phyloP scores from a whole-genome alignment of 345 rosid genomes.

The Garcia nutans region DNA sequence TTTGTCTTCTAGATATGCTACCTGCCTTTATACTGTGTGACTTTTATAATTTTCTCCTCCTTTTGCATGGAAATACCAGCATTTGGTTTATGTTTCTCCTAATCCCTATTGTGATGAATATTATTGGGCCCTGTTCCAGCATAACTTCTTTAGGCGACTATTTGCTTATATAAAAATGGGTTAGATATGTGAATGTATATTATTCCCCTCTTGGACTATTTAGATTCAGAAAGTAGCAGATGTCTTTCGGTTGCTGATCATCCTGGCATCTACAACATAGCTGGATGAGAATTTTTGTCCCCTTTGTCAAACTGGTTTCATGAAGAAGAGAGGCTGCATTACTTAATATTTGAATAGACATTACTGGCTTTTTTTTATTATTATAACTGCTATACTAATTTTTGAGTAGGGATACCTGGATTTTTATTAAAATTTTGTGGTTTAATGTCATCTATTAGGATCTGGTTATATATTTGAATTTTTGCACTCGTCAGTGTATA shows the following conservation, averaged over 20 bases:
- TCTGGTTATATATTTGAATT: slow-evolving; percentile 13
- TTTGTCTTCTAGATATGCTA: not conserved
- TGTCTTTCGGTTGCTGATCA: slow-evolving; percentile 22
- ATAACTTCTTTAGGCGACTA: slow-evolving; percentile 1
- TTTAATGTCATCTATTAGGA: slow-evolving; percentile 26
- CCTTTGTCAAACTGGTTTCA: slow-evolving; percentile 10
- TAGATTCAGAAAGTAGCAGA: slow-evolving; percentile 34
- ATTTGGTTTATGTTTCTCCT: not conserved
- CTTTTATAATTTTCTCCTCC: not conserved
- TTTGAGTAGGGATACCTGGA: slow-evolving; percentile 14
- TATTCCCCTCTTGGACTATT: slow-evolving; percentile 24
- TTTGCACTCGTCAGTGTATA: not conserved
- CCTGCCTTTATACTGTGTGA: not conserved
- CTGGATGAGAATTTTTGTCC: slow-evolving; percentile 22
- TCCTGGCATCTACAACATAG: slow-evolving; percentile 19
- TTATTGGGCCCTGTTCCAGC: slow-evolving; percentile 1
- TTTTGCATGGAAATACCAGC: not conserved
- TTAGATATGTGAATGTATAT: slow-evolving; percentile 9
- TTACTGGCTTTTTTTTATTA: slow-evolving; percentile 2
- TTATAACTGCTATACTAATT: slow-evolving; percentile 10
- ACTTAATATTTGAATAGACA: slow-evolving; percentile 6
- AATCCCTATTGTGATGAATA: slow-evolving; percentile 2
- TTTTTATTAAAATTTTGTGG: slow-evolving; percentile 14
- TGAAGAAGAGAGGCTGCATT: slow-evolving; percentile 23
- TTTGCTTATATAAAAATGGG: slow-evolving; percentile 14